Evolutionary conservation across 2,329 filamentous ascomycete species (phyloP), one percentile per base, ranked within the genome.

Genomic region (Penicillium sp.): DNA sequence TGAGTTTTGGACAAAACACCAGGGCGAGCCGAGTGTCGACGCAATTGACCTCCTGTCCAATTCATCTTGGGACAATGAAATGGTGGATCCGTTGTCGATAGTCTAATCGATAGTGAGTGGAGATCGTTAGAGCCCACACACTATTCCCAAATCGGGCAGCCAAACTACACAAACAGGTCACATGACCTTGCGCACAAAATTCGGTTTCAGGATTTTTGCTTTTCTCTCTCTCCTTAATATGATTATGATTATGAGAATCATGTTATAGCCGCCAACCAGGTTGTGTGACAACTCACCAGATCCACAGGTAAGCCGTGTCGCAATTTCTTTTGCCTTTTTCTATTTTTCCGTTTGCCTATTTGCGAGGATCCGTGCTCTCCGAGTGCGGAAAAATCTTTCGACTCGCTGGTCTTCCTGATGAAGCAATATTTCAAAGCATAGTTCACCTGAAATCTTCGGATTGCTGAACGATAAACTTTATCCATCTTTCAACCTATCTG

Each of bases 1-100:
- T 71, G 68, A 29, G 55, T 54, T 45, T 65, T 68, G 51, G 63
- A 61, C 6, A 64, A 44, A 6, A 59, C 60, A 40, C 66, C 63
- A 41, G 66, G 56, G 35, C 62, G 71, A 53, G 64, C 69, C 12
- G 73, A 73, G 60, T 76, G 70, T 35, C 75, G 74, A 48, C 71
- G 70, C 23, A 78, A 65, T 51, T 71, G 71, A 29, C 76, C 75
- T 52, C 75, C 75, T 23, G 73, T 77, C 76, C 76, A 78, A 53
- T 78, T 78, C 76, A 78, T 78, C 14, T 42, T 48, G 53, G 37
- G 33, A 37, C 15, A 37, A 18, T 18, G n/a, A 11, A 11, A 22
- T 12, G 9, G 37, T 40, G 37, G 37, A 40, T 42, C 25, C 44
- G 27, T 26, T 46, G 37, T 53, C 33, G 18, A 40, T 22, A 40